Conservation (phyloP, 768 basidiomycete species). For the Galerina marginata region DNA sequence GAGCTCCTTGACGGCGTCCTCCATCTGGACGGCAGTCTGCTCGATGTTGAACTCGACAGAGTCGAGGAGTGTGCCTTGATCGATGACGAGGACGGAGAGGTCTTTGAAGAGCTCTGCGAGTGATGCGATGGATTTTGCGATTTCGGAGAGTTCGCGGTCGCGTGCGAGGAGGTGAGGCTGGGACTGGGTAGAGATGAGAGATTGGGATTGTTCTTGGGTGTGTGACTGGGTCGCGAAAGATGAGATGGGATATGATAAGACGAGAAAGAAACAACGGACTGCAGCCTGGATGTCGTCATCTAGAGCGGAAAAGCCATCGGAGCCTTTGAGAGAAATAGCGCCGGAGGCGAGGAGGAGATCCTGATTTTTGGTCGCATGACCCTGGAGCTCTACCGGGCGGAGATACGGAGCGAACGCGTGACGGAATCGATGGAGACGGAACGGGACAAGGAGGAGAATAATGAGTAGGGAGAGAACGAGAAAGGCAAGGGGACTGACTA, state of each 20-base stretch:
- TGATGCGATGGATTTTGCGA: conserved; percentile 89
- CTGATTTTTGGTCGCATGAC: conserved; percentile 97
- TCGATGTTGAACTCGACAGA: conserved; percentile 98
- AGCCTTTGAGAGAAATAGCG: conserved; percentile 78
- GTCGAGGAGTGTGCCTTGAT: conserved; percentile 96
- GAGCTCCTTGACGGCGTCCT: conserved; percentile 86
- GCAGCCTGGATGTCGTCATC: conserved; percentile 92
- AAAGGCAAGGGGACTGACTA: conserved; percentile 63
- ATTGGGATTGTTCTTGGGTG: conserved; percentile 44
- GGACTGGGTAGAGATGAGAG: conserved; percentile 45
- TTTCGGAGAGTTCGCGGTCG: conserved; percentile 80
- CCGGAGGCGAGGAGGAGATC: conserved; percentile 92
- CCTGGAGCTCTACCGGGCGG: conserved; percentile 78
- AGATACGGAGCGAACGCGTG: conserved; percentile 15
- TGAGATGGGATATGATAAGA: conserved; percentile 14
- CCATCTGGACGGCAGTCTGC: conserved; percentile 80
- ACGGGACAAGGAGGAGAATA: conserved; percentile 19
- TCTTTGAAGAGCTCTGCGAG: conserved; percentile 98
- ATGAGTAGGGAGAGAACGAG: conserved; percentile 21
- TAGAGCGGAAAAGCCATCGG: conserved; percentile 81
- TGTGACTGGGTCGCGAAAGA: conserved; percentile 31
- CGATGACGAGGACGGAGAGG: conserved; percentile 89
- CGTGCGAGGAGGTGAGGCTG: conserved; percentile 49
- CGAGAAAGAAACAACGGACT: conserved; percentile 51
- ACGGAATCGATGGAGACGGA: conserved; percentile 23